Evolutionary conservation across 2,329 filamentous ascomycete genomes (phyloP).

Genomic region (Microsporum ferrugineum): DNA sequence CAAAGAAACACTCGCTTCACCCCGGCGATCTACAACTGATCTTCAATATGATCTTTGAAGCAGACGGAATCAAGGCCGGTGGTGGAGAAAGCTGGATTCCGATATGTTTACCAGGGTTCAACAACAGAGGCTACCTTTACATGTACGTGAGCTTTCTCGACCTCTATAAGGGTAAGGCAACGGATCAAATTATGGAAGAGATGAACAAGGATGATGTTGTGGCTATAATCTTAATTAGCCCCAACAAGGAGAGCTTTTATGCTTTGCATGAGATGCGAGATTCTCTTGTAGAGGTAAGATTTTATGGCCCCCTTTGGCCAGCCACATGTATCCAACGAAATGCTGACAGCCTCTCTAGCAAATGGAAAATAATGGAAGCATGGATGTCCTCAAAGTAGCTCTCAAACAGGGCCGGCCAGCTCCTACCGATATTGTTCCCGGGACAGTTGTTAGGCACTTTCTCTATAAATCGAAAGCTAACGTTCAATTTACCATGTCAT

Average conservation of each 20-base stretch:
- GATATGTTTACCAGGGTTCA: slow-evolving; percentile 89
- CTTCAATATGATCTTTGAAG: slow-evolving; percentile 99
- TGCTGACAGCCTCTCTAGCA: slow-evolving; percentile 37
- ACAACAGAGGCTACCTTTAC: slow-evolving; percentile 90
- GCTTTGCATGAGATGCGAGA: slow-evolving; percentile 64
- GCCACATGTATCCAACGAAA: background rate
- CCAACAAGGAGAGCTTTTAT: slow-evolving; percentile 89
- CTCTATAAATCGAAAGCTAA: slow-evolving; percentile 90
- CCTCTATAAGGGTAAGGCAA: slow-evolving; percentile 28
- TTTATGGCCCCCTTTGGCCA: background rate
- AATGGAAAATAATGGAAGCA: slow-evolving; percentile 62
- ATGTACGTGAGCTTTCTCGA: slow-evolving; percentile 98
- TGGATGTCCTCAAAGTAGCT: slow-evolving; percentile 62
- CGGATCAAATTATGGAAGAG: slow-evolving; percentile 17
- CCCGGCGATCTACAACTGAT: slow-evolving; percentile 91
- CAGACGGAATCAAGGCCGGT: slow-evolving; percentile 77
- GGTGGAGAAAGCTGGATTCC: slow-evolving; percentile 98
- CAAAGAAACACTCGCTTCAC: slow-evolving; percentile 88
- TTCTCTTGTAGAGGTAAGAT: slow-evolving; percentile 45
- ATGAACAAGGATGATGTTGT: slow-evolving; percentile 53
- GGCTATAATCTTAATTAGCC: slow-evolving; percentile 85
- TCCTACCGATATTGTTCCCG: slow-evolving; percentile 65
- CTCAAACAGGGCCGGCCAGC: slow-evolving; percentile 59
- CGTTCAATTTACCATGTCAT: slow-evolving; percentile 90
- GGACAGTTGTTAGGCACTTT: slow-evolving; percentile 76